These are phyloP conservation scores for Dalbergia oliveri DNA, from an alignment of 306 rosid genomes.

Conservation along the genomic window DNA sequence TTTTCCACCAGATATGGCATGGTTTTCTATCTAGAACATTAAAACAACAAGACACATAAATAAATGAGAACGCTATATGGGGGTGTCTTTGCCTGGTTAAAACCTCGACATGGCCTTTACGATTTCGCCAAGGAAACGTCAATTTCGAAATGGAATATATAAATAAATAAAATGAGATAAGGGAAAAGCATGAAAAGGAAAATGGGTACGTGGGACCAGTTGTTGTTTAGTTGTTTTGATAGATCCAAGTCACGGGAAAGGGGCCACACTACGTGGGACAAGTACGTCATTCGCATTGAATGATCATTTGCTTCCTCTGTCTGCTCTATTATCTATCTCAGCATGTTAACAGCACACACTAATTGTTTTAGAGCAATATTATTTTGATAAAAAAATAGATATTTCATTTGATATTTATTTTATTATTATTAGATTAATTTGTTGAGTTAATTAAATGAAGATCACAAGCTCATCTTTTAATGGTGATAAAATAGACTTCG, in stretches of 20 bases:
- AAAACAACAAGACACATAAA: conserved; percentile 35
- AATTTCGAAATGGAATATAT: conserved; percentile 18
- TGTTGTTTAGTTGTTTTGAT: conserved; percentile 31
- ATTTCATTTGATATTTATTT: too few relatives aligned
- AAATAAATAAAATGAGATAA: not conserved
- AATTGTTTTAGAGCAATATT: too few relatives aligned
- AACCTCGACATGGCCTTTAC: conserved; percentile 53
- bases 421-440: too few relatives aligned
- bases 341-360: not conserved
- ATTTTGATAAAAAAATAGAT: too few relatives aligned
- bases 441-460: too few relatives aligned
- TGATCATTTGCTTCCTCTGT: not conserved
- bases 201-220: not conserved
- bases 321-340: not conserved
- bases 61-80: conserved; percentile 34
- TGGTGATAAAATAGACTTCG: too few relatives aligned
- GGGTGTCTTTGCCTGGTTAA: conserved; percentile 29
- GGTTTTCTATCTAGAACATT: conserved; percentile 53
- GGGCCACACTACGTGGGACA: conserved; percentile 40
- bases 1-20: conserved; percentile 62
- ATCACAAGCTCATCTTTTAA: too few relatives aligned
- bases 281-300: conserved; percentile 41
- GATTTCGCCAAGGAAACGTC: conserved; percentile 48
- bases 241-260: conserved; percentile 53
- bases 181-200: not conserved